Conservation (phyloP, 148 eudicot genomes). For the Gaultheria prostrata region DNA sequence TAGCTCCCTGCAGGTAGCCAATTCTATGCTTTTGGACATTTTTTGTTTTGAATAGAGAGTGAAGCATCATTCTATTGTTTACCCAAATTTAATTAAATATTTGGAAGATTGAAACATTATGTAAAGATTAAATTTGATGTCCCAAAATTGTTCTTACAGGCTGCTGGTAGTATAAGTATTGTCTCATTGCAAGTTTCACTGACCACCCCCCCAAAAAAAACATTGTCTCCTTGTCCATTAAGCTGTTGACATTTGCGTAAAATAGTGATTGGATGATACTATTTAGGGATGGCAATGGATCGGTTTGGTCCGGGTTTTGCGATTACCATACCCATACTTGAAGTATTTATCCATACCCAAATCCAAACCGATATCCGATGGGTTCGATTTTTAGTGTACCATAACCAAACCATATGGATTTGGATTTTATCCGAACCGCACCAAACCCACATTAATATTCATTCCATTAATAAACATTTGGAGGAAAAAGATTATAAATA, state of each 20-base stretch:
- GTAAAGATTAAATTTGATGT: background rate
- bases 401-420: no score
- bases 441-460: no score
- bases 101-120: background rate
- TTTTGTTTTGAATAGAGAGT: background rate
- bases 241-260: background rate
- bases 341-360: no score
- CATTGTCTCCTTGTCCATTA: background rate
- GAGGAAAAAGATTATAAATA: no score
- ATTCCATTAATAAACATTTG: no score
- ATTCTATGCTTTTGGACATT: background rate
- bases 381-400: no score
- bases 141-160: background rate
- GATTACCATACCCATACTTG: no score
- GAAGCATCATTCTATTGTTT: background rate
- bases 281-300: no score
- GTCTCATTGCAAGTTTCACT: background rate
- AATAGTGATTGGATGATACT: background rate
- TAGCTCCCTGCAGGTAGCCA: constrained; percentile 82
- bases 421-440: no score
- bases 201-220: background rate
- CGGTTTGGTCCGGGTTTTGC: no score
- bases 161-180: background rate
- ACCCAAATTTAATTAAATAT: background rate
- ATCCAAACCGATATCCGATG: no score